Base-by-base conservation (phyloP, 2,329 filamentous ascomycete species). In the Xylaria sp. region DNA sequence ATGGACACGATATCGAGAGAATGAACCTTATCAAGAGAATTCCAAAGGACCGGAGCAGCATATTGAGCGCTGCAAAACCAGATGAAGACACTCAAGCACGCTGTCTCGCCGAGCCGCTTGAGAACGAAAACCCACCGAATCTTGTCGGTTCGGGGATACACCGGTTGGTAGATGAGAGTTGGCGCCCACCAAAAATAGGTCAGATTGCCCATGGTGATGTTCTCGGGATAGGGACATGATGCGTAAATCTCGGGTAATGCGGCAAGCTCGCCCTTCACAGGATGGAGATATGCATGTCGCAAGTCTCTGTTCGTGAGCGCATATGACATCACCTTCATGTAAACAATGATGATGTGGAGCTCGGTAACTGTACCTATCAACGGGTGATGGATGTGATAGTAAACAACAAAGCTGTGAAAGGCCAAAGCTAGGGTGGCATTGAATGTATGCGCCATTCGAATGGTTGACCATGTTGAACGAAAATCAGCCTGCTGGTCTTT, bases 131-230 rank as follows among this genome's bases (percentile, higher is more conserved):
- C 79, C 94, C 94, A 97, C 70, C 96, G 88, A 73, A 97, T 93
- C 65, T 86, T 87, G 9, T 89, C 83, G 6, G 93, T 94, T 50
- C 94, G 91, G 23, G 96, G 96, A 79, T 99, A 99, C 15, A 96
- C 93, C 1, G 96, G 96, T 82, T 99, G 96, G 79, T 99, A 99
- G 52, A 98, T 91, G 60, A 99, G 86, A 0, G 96, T 99, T 0
- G 96, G 96, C 0, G 95, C 96, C 90, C 94, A 95, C 95, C 96
- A 98, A 80, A 99, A 99, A 81, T 98, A 99, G 66, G 88, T 89
- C 30, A 99, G 83, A 78, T 98, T 99, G 59, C 85, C 82, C 73
- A 97, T 86, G 3, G 94, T 97, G 79, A 99, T 93, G 79, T 98
- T 99, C 56, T 88, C 81, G 0, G 96, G 96, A 78, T 99, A 99